Base-by-base conservation (phyloP, 1,284 basidiomycete species). In the Malassezia vespertilionis region DNA sequence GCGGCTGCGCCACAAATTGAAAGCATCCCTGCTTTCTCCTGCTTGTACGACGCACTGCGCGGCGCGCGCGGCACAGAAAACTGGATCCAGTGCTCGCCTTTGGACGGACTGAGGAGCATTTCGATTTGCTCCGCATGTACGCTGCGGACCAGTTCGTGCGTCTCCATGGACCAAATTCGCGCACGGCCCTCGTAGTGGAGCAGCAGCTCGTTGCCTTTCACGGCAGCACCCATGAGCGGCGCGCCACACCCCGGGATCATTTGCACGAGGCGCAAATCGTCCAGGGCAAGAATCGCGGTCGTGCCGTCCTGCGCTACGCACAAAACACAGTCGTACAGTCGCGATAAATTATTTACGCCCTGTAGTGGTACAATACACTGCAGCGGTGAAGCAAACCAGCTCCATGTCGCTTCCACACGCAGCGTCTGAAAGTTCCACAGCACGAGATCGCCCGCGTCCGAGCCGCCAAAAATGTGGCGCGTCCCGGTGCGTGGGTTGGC, bases 101-200 rank as follows among this genome's bases (percentile, higher is more conserved):
- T 22, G n/a, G 49, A 53, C n/a, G 57, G 57, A 8, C 53, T 57
- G 3, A 91, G 62, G 50, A 88, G 75, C 40, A 86, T 85, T 40
- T 80, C 77, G 0, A 82, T 85, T 60, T 85, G 87, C 33, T 83
- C 82, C 2, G 76, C 63, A 3, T 76, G 78, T 74, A 86, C 85
- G 0, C 86, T 85, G 31, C 89, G 75, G 74, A 87, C 79, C 59
- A 96, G 83, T 64, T 93, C 88, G 41, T 79, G 78, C 0, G 82
- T 83, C 49, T 80, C 78, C n/a, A 83, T 74, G 65, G 93, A 85
- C 88, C 91, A 97, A 1, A 90, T 73, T 23, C 91, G 76, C 2
- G 84, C 84, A 45, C 82, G 80, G 3, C 78, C 79, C 54, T 86
- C 82, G 65, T 93, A 96, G 1, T 82, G 73, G 5, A 91, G 73